phyloP scores from a whole-genome alignment of 441 rosid species.

The Theobroma grandiflorum region DNA sequence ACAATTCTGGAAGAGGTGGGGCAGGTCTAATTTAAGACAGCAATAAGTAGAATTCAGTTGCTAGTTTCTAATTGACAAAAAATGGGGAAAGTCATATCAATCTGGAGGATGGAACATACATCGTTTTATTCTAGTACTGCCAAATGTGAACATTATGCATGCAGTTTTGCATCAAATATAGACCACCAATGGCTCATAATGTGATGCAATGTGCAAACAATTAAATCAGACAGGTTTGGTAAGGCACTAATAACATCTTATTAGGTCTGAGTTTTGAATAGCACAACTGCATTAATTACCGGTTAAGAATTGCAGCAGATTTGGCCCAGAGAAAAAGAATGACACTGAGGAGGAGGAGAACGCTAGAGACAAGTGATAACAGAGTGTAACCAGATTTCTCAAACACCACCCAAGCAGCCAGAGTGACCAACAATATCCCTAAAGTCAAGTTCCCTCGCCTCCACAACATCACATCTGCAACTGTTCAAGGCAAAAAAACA shows the following conservation, averaged over 20 bases:
- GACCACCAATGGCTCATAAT: background rate
- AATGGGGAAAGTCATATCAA: background rate
- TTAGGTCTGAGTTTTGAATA: background rate
- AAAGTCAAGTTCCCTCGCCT: slow-evolving; percentile 66
- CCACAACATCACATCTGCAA: slow-evolving; percentile 95
- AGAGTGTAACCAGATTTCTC: slow-evolving; percentile 89
- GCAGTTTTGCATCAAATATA: background rate
- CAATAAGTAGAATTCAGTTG: slow-evolving; percentile 2
- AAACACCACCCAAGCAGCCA: slow-evolving; percentile 90
- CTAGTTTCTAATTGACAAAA: slow-evolving; percentile 12
- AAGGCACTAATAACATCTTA: background rate
- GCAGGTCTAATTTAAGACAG: slow-evolving; percentile 65
- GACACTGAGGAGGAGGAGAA: slow-evolving; percentile 78
- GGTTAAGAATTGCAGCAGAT: slow-evolving; percentile 90
- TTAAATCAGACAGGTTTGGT: background rate
- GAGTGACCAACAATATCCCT: slow-evolving; percentile 67
- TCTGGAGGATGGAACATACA: background rate
- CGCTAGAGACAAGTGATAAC: slow-evolving; percentile 82
- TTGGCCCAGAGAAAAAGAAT: slow-evolving; percentile 95
- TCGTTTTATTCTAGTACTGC: background rate
- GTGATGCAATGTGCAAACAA: background rate
- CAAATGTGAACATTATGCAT: background rate
- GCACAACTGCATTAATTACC: slow-evolving; percentile 42
- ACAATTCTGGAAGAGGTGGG: slow-evolving; percentile 81
- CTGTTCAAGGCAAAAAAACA: slow-evolving; percentile 48